Conservation (phyloP, 352 stramenopile genomes). For the Globisporangium abappressorium region DNA sequence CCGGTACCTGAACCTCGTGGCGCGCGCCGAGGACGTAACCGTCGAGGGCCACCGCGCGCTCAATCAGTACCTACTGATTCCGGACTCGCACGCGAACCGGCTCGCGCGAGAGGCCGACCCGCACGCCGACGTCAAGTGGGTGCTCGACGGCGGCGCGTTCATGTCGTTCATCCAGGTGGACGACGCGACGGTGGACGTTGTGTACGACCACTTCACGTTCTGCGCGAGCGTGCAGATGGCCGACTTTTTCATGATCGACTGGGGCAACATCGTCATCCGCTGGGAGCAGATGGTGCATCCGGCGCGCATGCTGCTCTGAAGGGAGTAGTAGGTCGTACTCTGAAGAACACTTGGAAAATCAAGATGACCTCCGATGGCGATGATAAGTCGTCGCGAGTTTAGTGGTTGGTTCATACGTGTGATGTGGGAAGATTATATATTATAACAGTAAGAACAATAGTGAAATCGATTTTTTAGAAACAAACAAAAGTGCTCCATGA, state of each 20-base stretch:
- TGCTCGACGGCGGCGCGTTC: conserved; percentile 33
- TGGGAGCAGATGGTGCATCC: conserved; percentile 61
- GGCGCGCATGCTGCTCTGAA: conserved; percentile 30
- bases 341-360: background rate
- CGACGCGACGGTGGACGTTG: conserved; percentile 26
- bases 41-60: conserved; percentile 21
- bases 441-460: background rate
- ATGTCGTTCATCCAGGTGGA: conserved; percentile 37
- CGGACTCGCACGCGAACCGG: conserved; percentile 29
- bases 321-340: too few species aligned
- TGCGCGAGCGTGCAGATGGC: conserved; percentile 47
- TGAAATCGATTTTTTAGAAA: background rate
- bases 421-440: background rate
- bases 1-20: conserved; percentile 38
- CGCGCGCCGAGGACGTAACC: conserved; percentile 15
- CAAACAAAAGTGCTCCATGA: too few species aligned
- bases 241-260: conserved; percentile 49
- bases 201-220: conserved; percentile 38
- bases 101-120: conserved; percentile 31
- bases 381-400: background rate
- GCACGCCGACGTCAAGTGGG: conserved; percentile 25
- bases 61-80: conserved; percentile 30
- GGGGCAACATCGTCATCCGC: conserved; percentile 47
- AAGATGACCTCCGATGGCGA: background rate
- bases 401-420: background rate